Conservation (phyloP, 2,329 filamentous ascomycete genomes). For the Tolypocladium inflatum region DNA sequence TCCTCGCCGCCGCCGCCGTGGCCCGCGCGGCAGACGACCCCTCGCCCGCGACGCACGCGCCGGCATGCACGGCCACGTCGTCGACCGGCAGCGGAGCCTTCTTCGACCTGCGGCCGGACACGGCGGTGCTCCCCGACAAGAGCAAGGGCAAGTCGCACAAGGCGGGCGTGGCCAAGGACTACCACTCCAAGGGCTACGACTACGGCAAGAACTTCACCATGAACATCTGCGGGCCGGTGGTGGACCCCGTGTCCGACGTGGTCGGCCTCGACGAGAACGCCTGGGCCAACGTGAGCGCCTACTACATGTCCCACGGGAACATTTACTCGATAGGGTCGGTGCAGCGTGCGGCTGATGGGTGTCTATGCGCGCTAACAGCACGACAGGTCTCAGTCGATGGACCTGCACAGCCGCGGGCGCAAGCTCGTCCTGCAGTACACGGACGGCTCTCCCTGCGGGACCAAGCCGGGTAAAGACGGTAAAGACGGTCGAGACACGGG, state of each 20-base stretch:
- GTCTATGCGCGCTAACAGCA: background rate
- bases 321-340: conserved; percentile 67
- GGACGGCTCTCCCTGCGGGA: conserved; percentile 63
- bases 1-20: conserved; percentile 25
- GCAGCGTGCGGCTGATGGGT: background rate
- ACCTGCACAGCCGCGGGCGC: conserved; percentile 52
- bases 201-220: conserved; percentile 74
- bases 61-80: conserved; percentile 46
- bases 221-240: conserved; percentile 72
- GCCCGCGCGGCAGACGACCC: conserved; percentile 24
- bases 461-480: conserved; percentile 27
- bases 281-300: conserved; percentile 71
- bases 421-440: conserved; percentile 72
- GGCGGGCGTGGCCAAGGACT: conserved; percentile 36
- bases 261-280: conserved; percentile 51
- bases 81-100: conserved; percentile 46
- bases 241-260: conserved; percentile 53
- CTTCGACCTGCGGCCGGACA: conserved; percentile 49
- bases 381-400: conserved; percentile 35
- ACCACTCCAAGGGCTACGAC: conserved; percentile 63
- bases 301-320: conserved; percentile 57
- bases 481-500: conserved; percentile 7
- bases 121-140: conserved; percentile 31
- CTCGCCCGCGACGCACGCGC: conserved; percentile 31
- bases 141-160: conserved; percentile 31